Evolutionary conservation across 257 asterid species (phyloP), one percentile per base, ranked within the genome.

Genomic region (Solanum bulbocastanum): DNA sequence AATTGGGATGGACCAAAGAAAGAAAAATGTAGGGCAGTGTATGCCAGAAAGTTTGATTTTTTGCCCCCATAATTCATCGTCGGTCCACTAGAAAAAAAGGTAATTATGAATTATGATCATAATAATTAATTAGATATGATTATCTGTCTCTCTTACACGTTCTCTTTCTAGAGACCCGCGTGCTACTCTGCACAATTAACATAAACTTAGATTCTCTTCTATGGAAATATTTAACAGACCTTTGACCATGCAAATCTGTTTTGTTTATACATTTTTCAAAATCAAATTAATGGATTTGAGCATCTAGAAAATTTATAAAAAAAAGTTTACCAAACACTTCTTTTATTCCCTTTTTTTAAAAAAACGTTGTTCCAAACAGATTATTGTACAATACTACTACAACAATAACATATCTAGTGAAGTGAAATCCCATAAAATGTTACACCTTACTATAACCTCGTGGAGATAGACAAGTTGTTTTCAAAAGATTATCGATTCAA

Each of bases 131-230:
- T 49, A 32, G 42, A 0, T 79, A 49, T 82, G 30, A 82, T 82
- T 82, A 49, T 82, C 69, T 44, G 44, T 49, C 69, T 82, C 69
- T 82, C 85, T 81, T 81, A 81, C 85, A 81, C 42, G 42, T 49
- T 81, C 85, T 46, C 42, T 82, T 49, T 82, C 86, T 82, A 82
- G 86, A 82, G 42, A 32, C 86, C 86, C 69, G 69, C 86, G 86
- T 82, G 86, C 86, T 82, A 25, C 32, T 82, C 86, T 82, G 86
- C 86, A 46, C 20, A 27, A 30, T 82, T 30, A 82, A 49, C 86
- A 49, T 82, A 49, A 81, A 81, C 37, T 27, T 49, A 46, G 86
- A 82, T 82, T 82, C 69, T 82, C 32, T 65, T 49, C 86, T 18
- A 82, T 82, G 86, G 2, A 49, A 30, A 82, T 1, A 30, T 49